These are phyloP conservation scores for Lunularia cruciata DNA, from an alignment of 225 moss, liverwort and hornwort genomes.

Conservation along the genomic window DNA sequence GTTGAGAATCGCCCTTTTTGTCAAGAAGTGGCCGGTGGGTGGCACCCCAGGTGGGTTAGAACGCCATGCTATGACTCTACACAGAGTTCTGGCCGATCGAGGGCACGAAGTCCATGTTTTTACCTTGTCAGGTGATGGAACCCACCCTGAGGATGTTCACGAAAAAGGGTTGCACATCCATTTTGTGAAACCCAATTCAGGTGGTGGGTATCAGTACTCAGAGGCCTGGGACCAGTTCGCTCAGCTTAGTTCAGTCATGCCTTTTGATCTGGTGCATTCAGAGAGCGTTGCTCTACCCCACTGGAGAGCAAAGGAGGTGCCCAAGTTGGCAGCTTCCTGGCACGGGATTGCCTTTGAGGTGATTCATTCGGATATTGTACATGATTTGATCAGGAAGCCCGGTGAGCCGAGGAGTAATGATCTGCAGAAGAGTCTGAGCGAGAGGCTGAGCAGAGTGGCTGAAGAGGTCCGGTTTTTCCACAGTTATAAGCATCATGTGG, in stretches of 20 bases:
- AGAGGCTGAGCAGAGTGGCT: constrained; percentile 60
- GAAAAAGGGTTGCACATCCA: constrained; percentile 76
- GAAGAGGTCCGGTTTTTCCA: constrained; percentile 97
- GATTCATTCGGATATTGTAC: constrained; percentile 91
- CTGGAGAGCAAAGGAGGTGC: constrained; percentile 62
- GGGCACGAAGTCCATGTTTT: constrained; percentile 86
- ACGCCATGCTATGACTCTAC: constrained; percentile 96
- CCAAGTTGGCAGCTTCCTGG: constrained; percentile 87
- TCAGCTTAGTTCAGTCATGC: constrained; percentile 28
- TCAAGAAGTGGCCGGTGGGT: constrained; percentile 96
- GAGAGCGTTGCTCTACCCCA: constrained; percentile 95
- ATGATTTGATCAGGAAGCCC: constrained; percentile 83
- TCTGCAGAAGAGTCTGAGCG: constrained; percentile 66
- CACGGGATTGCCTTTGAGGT: constrained; percentile 96
- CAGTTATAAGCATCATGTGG: constrained; percentile 88
- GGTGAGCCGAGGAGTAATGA: constrained; percentile 63
- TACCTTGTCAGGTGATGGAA: constrained; percentile 62
- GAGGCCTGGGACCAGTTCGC: constrained; percentile 60
- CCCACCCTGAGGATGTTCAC: constrained; percentile 42
- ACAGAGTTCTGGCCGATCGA: constrained; percentile 77
- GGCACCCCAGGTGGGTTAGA: constrained; percentile 93
- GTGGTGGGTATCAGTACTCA: constrained; percentile 56
- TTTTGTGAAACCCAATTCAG: constrained; percentile 52
- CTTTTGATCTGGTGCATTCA: constrained; percentile 83
- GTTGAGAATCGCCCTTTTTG: constrained; percentile 78